phyloP scores from a whole-genome alignment of 108 stramenopile genomes.

The Discostella stelligeroides region DNA sequence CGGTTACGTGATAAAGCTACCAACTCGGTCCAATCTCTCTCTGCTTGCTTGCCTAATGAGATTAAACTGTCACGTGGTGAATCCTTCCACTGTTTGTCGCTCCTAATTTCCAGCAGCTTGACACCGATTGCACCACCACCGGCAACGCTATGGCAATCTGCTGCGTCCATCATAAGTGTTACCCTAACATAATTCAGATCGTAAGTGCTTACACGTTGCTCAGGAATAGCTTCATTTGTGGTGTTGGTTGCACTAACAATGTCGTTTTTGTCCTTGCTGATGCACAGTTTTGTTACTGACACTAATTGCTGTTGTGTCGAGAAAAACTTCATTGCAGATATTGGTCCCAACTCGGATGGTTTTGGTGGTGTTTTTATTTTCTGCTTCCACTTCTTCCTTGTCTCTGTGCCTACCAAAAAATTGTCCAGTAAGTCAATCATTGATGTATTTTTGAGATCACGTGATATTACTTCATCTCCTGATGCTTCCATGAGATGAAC shows the following conservation, averaged over 20 bases:
- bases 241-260: not conserved
- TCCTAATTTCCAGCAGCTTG: not conserved
- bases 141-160: not conserved
- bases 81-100: not conserved
- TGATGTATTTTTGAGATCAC: not conserved
- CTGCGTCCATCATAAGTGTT: not conserved
- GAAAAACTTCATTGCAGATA: slow-evolving; percentile 9
- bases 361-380: slow-evolving; percentile 14
- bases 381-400: slow-evolving; percentile 23
- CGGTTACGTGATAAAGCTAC: not conserved
- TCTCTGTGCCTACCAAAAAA: too few species aligned
- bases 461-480: slow-evolving; percentile 1
- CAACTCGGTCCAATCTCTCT: not conserved
- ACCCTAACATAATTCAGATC: slow-evolving; percentile 4
- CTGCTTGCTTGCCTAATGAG: not conserved
- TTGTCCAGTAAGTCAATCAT: not conserved
- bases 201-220: slow-evolving; percentile 2
- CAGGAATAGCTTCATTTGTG: not conserved
- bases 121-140: not conserved
- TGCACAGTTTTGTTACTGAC: not conserved
- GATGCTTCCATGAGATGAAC: slow-evolving; percentile 21
- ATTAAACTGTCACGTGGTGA: not conserved
- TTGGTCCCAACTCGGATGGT: slow-evolving; percentile 10
- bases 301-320: slow-evolving; percentile 5
- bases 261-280: not conserved